Percentiles rank a stretch among this genome's conserved stretches.
Evolutionary conservation across 78 protist genomes (phyloP).

Genomic region (Monocercomonoides exilis): DNA sequence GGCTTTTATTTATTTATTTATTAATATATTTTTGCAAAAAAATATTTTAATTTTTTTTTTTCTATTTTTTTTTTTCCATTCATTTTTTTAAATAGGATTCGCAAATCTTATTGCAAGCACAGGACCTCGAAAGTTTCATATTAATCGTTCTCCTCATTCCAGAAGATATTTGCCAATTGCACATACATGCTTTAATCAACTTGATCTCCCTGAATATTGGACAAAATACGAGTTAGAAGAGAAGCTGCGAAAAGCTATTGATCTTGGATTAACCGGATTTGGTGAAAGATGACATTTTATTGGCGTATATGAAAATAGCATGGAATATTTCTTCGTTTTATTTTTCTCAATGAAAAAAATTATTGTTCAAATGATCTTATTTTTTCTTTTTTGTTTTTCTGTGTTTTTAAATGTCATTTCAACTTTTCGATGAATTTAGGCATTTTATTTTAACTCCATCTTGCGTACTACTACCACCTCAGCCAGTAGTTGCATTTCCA

Average conservation of each 20-base stretch:
- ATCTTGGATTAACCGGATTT: not conserved
- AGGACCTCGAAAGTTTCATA: not conserved
- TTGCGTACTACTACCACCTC: too few relatives aligned
- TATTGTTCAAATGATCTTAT: too few relatives aligned
- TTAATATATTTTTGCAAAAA: not conserved
- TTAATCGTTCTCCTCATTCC: not conserved
- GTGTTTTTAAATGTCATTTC: too few relatives aligned
- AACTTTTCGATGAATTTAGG: too few relatives aligned
- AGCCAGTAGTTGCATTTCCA: too few relatives aligned
- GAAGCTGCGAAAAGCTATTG: not conserved
- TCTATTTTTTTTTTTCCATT: not conserved
- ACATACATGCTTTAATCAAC: constrained; percentile 20
- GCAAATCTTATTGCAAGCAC: not conserved
- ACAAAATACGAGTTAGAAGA: not conserved
- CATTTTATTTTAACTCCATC: too few relatives aligned
- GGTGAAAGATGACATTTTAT: constrained; percentile 2
- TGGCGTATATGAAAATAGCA: too few relatives aligned
- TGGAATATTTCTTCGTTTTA: too few relatives aligned
- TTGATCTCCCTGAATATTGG: constrained; percentile 13
- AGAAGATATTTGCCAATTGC: not conserved
- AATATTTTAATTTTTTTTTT: not conserved
- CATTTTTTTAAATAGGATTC: not conserved
- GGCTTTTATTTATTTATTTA: not conserved
- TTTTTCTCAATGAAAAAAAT: too few relatives aligned
- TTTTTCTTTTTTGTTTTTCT: too few relatives aligned